These are phyloP conservation scores for Lichtheimia corymbifera DNA, from an alignment of 371 early-diverging fungal genomes.

Conservation along the genomic window DNA sequence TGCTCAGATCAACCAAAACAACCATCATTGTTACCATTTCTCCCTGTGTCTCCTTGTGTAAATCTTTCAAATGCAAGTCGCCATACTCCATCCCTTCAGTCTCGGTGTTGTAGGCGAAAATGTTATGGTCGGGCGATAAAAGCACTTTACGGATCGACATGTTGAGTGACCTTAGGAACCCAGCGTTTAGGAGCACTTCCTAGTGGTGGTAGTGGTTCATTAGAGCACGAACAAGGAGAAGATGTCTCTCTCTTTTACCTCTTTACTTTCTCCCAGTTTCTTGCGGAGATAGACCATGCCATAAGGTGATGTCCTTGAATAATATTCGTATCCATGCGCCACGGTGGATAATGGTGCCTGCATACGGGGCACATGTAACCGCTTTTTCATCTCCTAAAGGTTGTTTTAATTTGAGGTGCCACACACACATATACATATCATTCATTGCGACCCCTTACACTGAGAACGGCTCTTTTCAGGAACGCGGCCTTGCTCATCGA, in stretches of 20 bases:
- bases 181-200: conserved; percentile 62
- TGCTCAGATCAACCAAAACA: not conserved
- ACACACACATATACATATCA: too few relatives aligned
- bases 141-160: conserved; percentile 61
- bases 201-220: conserved; percentile 8
- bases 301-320: conserved; percentile 55
- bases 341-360: conserved; percentile 55
- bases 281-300: conserved; percentile 64
- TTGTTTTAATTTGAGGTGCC: not conserved
- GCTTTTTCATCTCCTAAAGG: conserved; percentile 55
- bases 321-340: conserved; percentile 64
- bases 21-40: not conserved
- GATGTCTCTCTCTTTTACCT: not conserved
- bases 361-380: conserved; percentile 41
- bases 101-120: conserved; percentile 63
- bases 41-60: conserved; percentile 17
- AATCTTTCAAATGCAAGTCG: conserved; percentile 59
- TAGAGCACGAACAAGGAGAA: not conserved
- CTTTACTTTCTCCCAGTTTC: conserved; percentile 27
- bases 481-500: conserved; percentile 32
- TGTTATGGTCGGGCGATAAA: conserved; percentile 58
- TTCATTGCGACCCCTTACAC: conserved; percentile 4
- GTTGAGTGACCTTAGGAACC: conserved; percentile 52
- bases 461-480: conserved; percentile 31
- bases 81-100: conserved; percentile 68